A percentile compares a stretch with the other conserved stretches of the same genome.
These are phyloP conservation scores for Novymonas esmeraldas DNA, from an alignment of 208 protist species.

Conservation along the genomic window DNA sequence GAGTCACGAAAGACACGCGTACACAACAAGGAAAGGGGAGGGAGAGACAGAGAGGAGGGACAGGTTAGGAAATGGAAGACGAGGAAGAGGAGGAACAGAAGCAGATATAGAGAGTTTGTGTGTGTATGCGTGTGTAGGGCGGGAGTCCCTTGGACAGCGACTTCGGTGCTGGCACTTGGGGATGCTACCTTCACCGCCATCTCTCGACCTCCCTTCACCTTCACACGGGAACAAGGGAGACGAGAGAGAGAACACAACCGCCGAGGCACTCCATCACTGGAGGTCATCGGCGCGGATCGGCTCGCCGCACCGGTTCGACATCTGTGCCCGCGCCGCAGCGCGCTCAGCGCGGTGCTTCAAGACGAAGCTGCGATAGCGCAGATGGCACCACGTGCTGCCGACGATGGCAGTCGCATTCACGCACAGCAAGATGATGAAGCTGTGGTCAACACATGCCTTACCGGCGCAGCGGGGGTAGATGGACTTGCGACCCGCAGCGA, in stretches of 20 bases:
- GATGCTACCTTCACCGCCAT: too few species aligned
- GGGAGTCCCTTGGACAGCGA: too few species aligned
- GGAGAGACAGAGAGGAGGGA: too few species aligned
- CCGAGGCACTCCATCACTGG: background rate
- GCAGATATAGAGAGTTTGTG: too few species aligned
- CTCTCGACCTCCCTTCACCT: too few species aligned
- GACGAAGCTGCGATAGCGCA: slow-evolving; percentile 56
- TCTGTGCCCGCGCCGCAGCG: background rate
- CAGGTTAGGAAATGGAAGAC: too few species aligned
- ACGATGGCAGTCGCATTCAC: slow-evolving; percentile 52
- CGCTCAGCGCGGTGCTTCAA: slow-evolving; percentile 22
- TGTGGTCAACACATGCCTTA: slow-evolving; percentile 39
- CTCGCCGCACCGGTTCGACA: background rate
- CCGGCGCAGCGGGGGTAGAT: slow-evolving; percentile 49
- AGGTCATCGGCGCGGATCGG: background rate
- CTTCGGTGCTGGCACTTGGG: too few species aligned
- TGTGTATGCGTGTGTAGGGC: too few species aligned
- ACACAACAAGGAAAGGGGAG: too few species aligned
- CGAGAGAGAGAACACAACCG: background rate
- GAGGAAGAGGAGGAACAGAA: too few species aligned
- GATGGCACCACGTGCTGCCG: slow-evolving; percentile 41
- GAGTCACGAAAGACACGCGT: too few species aligned
- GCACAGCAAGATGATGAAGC: slow-evolving; percentile 50
- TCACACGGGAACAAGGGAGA: too few species aligned
- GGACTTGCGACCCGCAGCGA: slow-evolving; percentile 14